phyloP scores from a whole-genome alignment of 768 basidiomycete genomes.

The Podaxis sp. region DNA sequence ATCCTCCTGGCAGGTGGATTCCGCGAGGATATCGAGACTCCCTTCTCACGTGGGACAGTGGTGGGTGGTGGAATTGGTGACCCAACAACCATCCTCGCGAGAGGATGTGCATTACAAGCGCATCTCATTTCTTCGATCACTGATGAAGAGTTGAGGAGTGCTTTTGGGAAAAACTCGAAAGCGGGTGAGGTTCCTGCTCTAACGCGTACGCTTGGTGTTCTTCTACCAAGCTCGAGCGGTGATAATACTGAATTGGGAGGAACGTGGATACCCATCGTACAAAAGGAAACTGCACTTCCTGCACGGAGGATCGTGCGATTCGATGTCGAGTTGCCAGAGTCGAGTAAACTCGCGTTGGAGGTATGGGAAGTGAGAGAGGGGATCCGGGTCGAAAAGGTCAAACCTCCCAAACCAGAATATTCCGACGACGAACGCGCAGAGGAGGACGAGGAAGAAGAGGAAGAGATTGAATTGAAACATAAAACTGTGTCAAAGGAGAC shows the following conservation, averaged over 20 bases:
- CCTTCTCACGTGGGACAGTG: constrained; percentile 63
- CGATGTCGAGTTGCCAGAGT: constrained; percentile 45
- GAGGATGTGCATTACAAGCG: constrained; percentile 77
- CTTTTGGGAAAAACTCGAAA: constrained; percentile 40
- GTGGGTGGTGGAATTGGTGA: constrained; percentile 72
- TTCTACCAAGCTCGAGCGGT: constrained; percentile 45
- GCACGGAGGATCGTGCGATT: constrained; percentile 56
- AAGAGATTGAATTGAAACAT: constrained; percentile 61
- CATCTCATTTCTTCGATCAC: constrained; percentile 51
- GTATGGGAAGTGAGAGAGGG: constrained; percentile 76
- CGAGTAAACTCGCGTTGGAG: constrained; percentile 56
- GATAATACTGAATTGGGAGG: constrained; percentile 43
- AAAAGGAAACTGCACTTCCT: constrained; percentile 70
- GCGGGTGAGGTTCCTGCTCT: constrained; percentile 49
- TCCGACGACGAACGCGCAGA: constrained; percentile 47
- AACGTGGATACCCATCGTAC: constrained; percentile 59
- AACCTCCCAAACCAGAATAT: constrained; percentile 38
- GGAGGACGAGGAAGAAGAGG: constrained; percentile 55
- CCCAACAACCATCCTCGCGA: constrained; percentile 71
- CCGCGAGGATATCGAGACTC: constrained; percentile 55
- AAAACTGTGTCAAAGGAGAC: constrained; percentile 52
- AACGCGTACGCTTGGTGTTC: constrained; percentile 56
- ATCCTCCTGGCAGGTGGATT: constrained; percentile 46
- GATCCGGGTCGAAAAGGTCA: constrained; percentile 57
- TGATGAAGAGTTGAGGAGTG: constrained; percentile 44